Evolutionary conservation across 179 eudicot species (phyloP).

Genomic region (Patellifolia procumbens): DNA sequence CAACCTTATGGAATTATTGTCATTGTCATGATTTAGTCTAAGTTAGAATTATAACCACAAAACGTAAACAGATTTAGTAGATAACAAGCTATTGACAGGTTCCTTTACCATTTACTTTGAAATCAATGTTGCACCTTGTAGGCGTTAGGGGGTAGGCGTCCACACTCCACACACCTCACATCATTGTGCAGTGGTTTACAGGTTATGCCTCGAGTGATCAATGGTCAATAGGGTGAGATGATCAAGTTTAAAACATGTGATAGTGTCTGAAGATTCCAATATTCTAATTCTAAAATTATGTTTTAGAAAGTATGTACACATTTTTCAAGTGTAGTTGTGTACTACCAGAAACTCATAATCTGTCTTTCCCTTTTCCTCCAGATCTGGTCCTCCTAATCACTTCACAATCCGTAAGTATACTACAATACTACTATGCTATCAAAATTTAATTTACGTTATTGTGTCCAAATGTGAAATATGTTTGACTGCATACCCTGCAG

Average conservation of each 20-base stretch:
- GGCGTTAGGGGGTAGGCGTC: no score
- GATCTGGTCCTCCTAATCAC: slow-evolving; percentile 58
- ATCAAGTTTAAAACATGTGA: not conserved
- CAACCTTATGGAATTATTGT: not conserved
- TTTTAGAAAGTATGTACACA: no score
- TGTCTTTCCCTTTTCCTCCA: slow-evolving; percentile 36
- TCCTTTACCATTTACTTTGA: not conserved
- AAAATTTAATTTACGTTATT: not conserved
- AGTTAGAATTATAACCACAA: not conserved
- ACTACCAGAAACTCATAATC: slow-evolving; percentile 8
- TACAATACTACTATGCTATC: not conserved
- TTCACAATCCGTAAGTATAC: slow-evolving; percentile 80
- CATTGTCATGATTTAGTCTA: not conserved
- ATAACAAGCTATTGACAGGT: not conserved
- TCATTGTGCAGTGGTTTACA: not conserved
- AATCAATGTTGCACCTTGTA: not conserved
- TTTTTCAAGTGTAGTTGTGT: no score
- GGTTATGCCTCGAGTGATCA: not conserved
- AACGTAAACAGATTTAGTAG: not conserved
- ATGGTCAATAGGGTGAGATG: not conserved
- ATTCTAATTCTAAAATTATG: no score
- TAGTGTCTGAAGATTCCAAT: no score
- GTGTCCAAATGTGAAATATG: not conserved
- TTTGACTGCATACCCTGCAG: slow-evolving; percentile 37
- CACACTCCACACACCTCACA: no score